phyloP scores from a whole-genome alignment of 2,329 filamentous ascomycete genomes.

The Penicillium sp. region DNA sequence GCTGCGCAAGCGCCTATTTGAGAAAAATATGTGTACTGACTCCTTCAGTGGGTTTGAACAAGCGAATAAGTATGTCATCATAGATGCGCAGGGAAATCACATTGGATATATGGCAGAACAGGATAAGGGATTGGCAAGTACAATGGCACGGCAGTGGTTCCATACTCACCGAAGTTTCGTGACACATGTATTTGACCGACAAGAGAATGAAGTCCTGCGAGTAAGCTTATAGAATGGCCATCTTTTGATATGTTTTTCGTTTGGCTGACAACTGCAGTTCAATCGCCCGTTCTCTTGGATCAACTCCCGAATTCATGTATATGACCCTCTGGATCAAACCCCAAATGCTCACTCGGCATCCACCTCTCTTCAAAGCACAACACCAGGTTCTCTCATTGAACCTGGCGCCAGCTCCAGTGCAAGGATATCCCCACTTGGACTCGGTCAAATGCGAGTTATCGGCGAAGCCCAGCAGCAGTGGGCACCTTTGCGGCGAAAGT shows the following conservation, averaged over 20 bases:
- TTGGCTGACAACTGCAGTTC: slow-evolving; percentile 42
- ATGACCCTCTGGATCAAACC: slow-evolving; percentile 49
- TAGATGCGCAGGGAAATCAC: slow-evolving; percentile 62
- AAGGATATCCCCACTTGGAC: slow-evolving; percentile 53
- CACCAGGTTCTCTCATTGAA: slow-evolving; percentile 41
- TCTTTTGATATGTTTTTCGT: not conserved
- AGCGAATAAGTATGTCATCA: slow-evolving; percentile 64
- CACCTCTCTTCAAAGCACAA: slow-evolving; percentile 46
- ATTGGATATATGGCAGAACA: slow-evolving; percentile 64
- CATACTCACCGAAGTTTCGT: slow-evolving; percentile 63
- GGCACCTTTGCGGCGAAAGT: slow-evolving; percentile 61
- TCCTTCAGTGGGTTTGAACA: slow-evolving; percentile 58
- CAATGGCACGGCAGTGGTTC: slow-evolving; percentile 59
- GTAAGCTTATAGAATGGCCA: slow-evolving; percentile 27
- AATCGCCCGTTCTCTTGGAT: slow-evolving; percentile 64
- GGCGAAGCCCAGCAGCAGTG: slow-evolving; percentile 64
- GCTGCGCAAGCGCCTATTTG: not conserved
- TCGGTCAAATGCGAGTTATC: slow-evolving; percentile 60
- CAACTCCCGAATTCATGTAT: slow-evolving; percentile 57
- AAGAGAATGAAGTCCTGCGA: slow-evolving; percentile 59
- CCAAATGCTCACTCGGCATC: slow-evolving; percentile 38
- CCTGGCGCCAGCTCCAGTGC: slow-evolving; percentile 45
- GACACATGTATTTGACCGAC: slow-evolving; percentile 62
- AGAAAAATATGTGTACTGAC: slow-evolving; percentile 4
- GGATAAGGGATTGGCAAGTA: slow-evolving; percentile 57